phyloP scores from a whole-genome alignment of 139 green algal species.

The Chlorella sorokiniana region DNA sequence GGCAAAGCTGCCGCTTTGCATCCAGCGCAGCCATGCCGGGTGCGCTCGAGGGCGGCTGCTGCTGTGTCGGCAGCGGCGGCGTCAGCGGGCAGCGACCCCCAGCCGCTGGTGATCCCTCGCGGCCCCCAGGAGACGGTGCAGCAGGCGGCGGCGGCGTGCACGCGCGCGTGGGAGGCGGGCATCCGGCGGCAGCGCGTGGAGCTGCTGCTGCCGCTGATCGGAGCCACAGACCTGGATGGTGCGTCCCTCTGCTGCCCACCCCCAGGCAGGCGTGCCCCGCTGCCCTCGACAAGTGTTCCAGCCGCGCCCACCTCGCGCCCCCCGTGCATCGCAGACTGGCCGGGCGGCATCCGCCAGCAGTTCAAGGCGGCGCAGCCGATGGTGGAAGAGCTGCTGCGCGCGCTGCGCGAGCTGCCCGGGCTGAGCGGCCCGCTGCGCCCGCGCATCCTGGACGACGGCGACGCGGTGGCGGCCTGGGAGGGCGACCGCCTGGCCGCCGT shows the following conservation, averaged over 20 bases:
- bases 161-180: constrained; percentile 67
- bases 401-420: constrained; percentile 63
- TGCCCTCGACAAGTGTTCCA: too few species aligned
- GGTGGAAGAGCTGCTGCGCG: constrained; percentile 73
- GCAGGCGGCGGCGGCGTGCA: constrained; percentile 66
- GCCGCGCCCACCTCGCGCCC: too few species aligned
- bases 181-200: constrained; percentile 73
- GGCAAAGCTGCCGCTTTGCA: too few species aligned
- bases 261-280: too few species aligned
- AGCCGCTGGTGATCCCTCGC: constrained; percentile 14
- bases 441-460: constrained; percentile 78
- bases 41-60: neutral
- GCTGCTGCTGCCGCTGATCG: constrained; percentile 88
- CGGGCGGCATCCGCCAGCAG: constrained; percentile 86
- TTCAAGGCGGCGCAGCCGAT: constrained; percentile 72
- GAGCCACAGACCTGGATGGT: constrained; percentile 91
- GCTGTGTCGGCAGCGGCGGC: neutral
- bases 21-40: neutral
- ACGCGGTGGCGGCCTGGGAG: constrained; percentile 80
- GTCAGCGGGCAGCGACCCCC: neutral
- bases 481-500: constrained; percentile 65
- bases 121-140: constrained; percentile 53
- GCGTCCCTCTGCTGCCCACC: too few species aligned
- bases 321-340: too few species aligned
- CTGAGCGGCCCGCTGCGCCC: constrained; percentile 62